Conservation (phyloP, 441 rosid species). For the Aleurites moluccanus region DNA sequence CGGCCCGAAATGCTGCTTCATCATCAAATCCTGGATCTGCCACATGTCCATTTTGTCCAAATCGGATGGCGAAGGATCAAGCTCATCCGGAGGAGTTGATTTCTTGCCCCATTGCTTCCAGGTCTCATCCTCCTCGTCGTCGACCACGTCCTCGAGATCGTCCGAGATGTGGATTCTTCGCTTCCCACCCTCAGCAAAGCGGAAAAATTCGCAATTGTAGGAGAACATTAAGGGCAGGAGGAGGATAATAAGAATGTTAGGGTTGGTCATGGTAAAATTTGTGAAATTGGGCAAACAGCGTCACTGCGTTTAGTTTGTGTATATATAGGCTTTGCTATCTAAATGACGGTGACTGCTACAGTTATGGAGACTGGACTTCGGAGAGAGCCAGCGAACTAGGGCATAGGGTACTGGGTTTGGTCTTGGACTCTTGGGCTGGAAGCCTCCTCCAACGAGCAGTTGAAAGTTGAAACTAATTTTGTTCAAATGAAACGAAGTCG, state of each 20-base stretch:
- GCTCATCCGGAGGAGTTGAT: slow-evolving; percentile 27
- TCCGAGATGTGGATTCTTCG: slow-evolving; percentile 69
- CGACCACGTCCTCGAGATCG: slow-evolving; percentile 80
- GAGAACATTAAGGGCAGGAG: slow-evolving; percentile 32
- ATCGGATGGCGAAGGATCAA: slow-evolving; percentile 68
- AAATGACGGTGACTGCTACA: not conserved
- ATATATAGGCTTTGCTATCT: slow-evolving; percentile 4
- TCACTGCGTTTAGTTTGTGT: not conserved
- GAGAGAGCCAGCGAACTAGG: too few relatives aligned
- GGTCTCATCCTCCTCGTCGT: slow-evolving; percentile 86
- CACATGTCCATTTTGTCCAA: slow-evolving; percentile 51
- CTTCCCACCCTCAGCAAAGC: slow-evolving; percentile 47
- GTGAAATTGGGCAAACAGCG: not conserved
- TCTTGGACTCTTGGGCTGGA: too few relatives aligned
- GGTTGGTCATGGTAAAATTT: slow-evolving; percentile 4
- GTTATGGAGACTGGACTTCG: too few relatives aligned
- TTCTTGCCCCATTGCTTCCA: slow-evolving; percentile 92
- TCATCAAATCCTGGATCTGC: slow-evolving; percentile 65
- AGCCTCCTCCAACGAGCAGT: too few relatives aligned
- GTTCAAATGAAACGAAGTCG: too few relatives aligned
- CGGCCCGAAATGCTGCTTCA: slow-evolving; percentile 60
- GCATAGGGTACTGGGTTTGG: too few relatives aligned
- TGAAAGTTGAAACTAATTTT: too few relatives aligned
- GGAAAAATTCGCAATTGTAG: slow-evolving; percentile 26
- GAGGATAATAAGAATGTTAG: slow-evolving; percentile 19